phyloP scores from a whole-genome alignment of 2,329 filamentous ascomycete species.

The Cercospora beticola region DNA sequence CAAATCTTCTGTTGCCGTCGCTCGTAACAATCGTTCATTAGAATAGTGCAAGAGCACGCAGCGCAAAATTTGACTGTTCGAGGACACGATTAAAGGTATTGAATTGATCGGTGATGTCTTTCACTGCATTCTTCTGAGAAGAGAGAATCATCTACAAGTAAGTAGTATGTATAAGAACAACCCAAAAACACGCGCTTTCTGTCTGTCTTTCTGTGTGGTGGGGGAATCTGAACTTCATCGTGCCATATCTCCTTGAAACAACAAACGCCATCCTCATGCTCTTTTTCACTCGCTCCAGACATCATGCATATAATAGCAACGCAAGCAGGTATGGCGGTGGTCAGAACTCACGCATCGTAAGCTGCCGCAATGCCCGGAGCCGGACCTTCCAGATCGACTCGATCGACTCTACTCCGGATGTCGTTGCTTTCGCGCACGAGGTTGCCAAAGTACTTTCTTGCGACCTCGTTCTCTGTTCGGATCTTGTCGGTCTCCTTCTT shows the following conservation, averaged over 20 bases:
- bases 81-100: too few species aligned
- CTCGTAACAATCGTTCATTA: too few species aligned
- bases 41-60: too few species aligned
- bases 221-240: background rate
- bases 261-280: background rate
- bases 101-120: too few species aligned
- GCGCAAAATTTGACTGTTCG: too few species aligned
- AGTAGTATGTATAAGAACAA: background rate
- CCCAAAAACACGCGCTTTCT: background rate
- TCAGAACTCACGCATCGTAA: slow-evolving; percentile 37
- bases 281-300: too few species aligned
- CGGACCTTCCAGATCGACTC: slow-evolving; percentile 55
- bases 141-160: background rate
- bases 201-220: background rate
- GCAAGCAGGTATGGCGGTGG: too few species aligned
- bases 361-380: slow-evolving; percentile 45
- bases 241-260: background rate
- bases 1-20: too few species aligned
- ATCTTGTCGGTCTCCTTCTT: slow-evolving; percentile 82
- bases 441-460: slow-evolving; percentile 85
- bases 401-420: slow-evolving; percentile 50
- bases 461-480: slow-evolving; percentile 78
- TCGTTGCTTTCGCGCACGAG: slow-evolving; percentile 65
- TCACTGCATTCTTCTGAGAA: background rate
- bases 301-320: background rate